Evolutionary conservation across 306 rosid genomes (phyloP).

Genomic region (cucumber (Cucumis sativus)): DNA sequence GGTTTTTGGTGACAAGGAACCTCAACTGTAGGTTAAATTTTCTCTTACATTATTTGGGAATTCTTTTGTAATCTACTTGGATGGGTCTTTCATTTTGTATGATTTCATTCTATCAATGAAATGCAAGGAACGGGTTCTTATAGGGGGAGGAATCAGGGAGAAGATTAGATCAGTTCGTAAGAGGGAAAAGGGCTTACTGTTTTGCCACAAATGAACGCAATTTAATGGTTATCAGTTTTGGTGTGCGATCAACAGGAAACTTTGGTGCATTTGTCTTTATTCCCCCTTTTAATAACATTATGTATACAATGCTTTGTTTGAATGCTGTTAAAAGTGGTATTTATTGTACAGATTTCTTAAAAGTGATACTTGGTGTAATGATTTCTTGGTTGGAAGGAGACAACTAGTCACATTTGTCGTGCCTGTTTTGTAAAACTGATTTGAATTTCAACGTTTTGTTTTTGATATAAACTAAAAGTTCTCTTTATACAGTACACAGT

Average conservation of each 20-base stretch:
- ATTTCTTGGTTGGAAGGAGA: background rate
- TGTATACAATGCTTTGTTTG: background rate
- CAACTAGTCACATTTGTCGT: background rate
- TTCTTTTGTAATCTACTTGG: no score
- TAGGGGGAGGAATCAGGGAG: background rate
- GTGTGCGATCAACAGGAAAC: background rate
- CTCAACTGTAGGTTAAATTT: no score
- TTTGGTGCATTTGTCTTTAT: background rate
- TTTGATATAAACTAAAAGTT: background rate
- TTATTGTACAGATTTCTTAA: background rate
- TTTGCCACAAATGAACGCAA: background rate
- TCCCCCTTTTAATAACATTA: background rate
- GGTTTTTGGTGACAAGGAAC: no score
- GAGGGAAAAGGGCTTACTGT: background rate
- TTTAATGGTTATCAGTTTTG: background rate
- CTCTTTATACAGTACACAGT: slow-evolving; percentile 33
- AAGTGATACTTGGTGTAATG: background rate
- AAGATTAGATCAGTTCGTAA: background rate
- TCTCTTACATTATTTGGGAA: no score
- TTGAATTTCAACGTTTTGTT: background rate
- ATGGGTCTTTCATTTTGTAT: no score
- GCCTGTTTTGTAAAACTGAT: background rate
- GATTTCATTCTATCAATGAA: no score
- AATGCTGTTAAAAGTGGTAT: background rate
- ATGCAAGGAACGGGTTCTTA: background rate